Evolutionary conservation across 805 yeast species (phyloP).

Genomic region (Suhomyces faveliae): DNA sequence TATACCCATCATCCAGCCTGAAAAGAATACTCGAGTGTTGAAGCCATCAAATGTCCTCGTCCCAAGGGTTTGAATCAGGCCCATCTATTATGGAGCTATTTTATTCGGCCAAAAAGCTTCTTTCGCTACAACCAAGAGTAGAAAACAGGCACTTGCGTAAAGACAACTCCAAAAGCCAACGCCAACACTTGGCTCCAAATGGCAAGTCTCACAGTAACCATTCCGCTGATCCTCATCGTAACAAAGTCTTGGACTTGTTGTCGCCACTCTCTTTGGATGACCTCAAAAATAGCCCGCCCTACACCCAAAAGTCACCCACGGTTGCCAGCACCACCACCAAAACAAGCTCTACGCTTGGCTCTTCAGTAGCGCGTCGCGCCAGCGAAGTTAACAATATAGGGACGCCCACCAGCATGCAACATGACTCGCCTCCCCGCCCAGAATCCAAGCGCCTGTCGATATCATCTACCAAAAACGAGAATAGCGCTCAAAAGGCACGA

Average conservation of each 20-base stretch:
- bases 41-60: conserved; percentile 5
- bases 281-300: conserved; percentile 22
- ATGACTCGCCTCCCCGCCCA: conserved; percentile 17
- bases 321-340: conserved; percentile 3
- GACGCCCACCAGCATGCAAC: conserved; percentile 35
- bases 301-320: conserved; percentile 4
- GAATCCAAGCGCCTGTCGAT: conserved; percentile 1
- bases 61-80: conserved; percentile 14
- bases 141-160: conserved; percentile 39
- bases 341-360: conserved; percentile 1
- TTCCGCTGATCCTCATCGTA: conserved; percentile 8
- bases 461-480: neutral
- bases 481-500: neutral
- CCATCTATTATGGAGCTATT: conserved; percentile 44
- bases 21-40: neutral
- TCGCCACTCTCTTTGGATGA: conserved; percentile 43
- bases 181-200: neutral
- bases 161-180: conserved; percentile 29
- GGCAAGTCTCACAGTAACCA: neutral
- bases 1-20: too few species aligned
- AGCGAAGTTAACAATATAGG: neutral
- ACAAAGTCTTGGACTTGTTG: conserved; percentile 34
- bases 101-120: conserved; percentile 39
- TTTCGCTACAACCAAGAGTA: conserved; percentile 39
- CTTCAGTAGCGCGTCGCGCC: neutral